Evolutionary conservation across 352 stramenopile species (phyloP).

Genomic region (Blastocystis sp.): DNA sequence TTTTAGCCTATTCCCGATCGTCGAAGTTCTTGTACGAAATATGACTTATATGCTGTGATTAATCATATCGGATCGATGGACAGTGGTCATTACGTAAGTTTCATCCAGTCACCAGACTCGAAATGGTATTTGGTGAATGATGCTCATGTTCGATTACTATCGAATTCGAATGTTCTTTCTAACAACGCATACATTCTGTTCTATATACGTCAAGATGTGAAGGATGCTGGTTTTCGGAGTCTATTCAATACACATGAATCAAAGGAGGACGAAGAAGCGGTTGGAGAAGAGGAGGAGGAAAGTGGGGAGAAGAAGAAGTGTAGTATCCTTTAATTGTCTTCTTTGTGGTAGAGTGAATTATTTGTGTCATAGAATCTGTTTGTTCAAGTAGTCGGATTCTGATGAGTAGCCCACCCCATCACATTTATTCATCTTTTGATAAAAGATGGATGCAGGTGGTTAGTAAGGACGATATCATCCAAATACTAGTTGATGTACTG

Average conservation of each 20-base stretch:
- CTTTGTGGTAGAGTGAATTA: not conserved
- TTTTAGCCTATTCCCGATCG: conserved; percentile 59
- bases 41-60: conserved; percentile 93
- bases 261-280: conserved; percentile 70
- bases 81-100: conserved; percentile 87
- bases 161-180: conserved; percentile 78
- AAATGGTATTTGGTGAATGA: conserved; percentile 99
- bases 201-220: conserved; percentile 84
- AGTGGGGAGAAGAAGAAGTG: conserved; percentile 17
- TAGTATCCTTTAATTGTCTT: conserved; percentile 20
- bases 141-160: conserved; percentile 81
- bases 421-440: conserved; percentile 54
- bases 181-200: conserved; percentile 85
- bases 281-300: conserved; percentile 71
- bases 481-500: conserved; percentile 16
- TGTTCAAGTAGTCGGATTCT: not conserved
- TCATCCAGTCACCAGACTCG: conserved; percentile 78
- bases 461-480: conserved; percentile 46
- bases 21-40: conserved; percentile 75
- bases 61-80: conserved; percentile 92
- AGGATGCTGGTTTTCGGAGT: conserved; percentile 78
- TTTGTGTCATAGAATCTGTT: not conserved
- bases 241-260: conserved; percentile 75
- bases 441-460: conserved; percentile 48
- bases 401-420: not conserved